A percentile compares a stretch with the other conserved stretches of the same genome.
These are phyloP conservation scores for Colletotrichum liriopes DNA, from an alignment of 2,329 filamentous ascomycete species.

Conservation along the genomic window DNA sequence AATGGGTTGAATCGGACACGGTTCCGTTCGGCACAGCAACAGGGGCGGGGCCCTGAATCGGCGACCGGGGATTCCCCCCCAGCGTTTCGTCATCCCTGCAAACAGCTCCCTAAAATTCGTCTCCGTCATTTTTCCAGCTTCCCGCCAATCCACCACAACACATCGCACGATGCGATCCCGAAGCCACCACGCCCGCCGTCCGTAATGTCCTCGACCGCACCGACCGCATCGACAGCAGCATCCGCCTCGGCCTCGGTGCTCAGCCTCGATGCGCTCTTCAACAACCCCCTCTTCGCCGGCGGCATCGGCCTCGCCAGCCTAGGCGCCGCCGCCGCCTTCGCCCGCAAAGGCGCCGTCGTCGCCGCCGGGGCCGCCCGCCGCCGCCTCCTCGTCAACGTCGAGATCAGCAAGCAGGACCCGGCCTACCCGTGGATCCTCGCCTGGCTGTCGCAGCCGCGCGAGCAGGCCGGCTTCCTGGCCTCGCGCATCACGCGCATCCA, in stretches of 20 bases:
- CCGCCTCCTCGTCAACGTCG: constrained; percentile 93
- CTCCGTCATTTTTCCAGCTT: neutral
- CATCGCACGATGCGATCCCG: constrained; percentile 25
- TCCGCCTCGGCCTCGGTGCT: constrained; percentile 49
- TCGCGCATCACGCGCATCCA: constrained; percentile 73
- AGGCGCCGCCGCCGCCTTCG: constrained; percentile 85
- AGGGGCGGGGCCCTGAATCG: neutral
- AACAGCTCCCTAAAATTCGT: constrained; percentile 17
- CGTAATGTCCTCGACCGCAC: constrained; percentile 32
- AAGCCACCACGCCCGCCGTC: constrained; percentile 25
- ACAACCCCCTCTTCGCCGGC: constrained; percentile 76
- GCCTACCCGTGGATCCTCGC: constrained; percentile 95
- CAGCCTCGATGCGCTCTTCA: constrained; percentile 72
- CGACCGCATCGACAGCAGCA: neutral
- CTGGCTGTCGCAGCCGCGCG: constrained; percentile 91
- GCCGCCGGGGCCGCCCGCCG: constrained; percentile 83
- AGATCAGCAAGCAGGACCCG: constrained; percentile 94
- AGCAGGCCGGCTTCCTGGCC: constrained; percentile 72
- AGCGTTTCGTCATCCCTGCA: constrained; percentile 10
- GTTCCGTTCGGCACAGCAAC: neutral
- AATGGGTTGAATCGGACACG: neutral
- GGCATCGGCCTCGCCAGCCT: constrained; percentile 94
- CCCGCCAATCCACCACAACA: neutral
- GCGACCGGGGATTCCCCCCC: neutral
- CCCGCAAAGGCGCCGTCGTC: constrained; percentile 81